These are phyloP conservation scores for Calocera cornea DNA, from an alignment of 768 basidiomycete species.

Conservation along the genomic window DNA sequence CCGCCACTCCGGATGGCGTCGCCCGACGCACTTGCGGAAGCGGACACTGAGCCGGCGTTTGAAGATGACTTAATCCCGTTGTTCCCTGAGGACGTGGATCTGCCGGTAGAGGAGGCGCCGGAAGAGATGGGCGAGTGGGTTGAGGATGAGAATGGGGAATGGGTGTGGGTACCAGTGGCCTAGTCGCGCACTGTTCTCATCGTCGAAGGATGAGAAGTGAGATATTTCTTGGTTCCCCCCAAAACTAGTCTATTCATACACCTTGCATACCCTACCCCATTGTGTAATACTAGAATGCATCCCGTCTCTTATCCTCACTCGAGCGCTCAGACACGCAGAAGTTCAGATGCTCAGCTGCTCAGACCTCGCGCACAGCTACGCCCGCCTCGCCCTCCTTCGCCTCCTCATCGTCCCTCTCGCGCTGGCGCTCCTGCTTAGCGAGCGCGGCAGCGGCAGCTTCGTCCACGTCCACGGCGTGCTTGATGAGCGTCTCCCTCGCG, in stretches of 20 bases:
- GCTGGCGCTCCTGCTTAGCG: not conserved
- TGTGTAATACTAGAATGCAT: too few relatives aligned
- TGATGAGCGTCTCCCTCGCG: constrained; percentile 27
- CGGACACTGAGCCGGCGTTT: not conserved
- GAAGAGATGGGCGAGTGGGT: not conserved
- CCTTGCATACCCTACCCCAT: too few relatives aligned
- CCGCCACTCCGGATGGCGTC: not conserved
- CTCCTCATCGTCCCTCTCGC: not conserved
- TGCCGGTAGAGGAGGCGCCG: not conserved
- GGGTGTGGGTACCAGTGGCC: not conserved
- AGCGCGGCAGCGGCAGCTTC: constrained; percentile 3
- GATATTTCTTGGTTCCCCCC: too few relatives aligned
- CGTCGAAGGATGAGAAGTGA: too few relatives aligned
- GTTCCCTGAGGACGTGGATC: not conserved
- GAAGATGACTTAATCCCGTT: not conserved
- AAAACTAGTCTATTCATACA: too few relatives aligned
- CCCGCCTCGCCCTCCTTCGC: not conserved
- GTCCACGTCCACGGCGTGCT: constrained; percentile 18
- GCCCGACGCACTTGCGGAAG: not conserved
- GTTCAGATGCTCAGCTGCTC: too few relatives aligned
- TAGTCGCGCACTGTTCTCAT: too few relatives aligned
- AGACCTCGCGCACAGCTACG: not conserved
- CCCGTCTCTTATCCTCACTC: too few relatives aligned
- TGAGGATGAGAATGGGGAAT: not conserved
- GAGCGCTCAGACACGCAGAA: too few relatives aligned